Evolutionary conservation across 768 basidiomycete genomes (phyloP), one percentile per base, ranked within the genome.

Genomic region (Scleroderma citrinum): DNA sequence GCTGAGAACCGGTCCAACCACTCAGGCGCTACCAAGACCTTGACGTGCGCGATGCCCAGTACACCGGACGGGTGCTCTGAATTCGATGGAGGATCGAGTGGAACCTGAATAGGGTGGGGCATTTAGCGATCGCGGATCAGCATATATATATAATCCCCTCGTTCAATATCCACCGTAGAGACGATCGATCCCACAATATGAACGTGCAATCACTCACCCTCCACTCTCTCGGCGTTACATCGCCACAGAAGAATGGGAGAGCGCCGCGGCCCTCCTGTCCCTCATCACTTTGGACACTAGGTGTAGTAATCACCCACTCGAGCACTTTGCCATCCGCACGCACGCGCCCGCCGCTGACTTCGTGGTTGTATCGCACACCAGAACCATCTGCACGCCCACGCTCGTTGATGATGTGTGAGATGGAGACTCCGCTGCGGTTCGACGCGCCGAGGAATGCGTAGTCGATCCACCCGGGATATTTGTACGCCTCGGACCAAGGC

Each of bases 221-320:
- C 63, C 74, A 72, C 2, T 64, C 54, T 43, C 85, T 68, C 3
- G 82, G 77, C 3, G 84, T 86, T 3, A 85, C 66, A 57, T 88
- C 86, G 12, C 83, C 83, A 56, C 87, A 88, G 63, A 83, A 88
- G 59, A 88, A 88, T 7, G 86, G 85, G 16, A 81, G 61, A 1
- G 58, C 55, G 2, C 75, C 40, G 7, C 40, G 40, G 14, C 14
- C 16, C n/a, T 6, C 23, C 16, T 24, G 20, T 21, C 26, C 74
- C 11, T 64, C 56, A 39, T 54, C 30, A 88, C 69, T 59, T 11
- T 32, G 21, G 45, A 57, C 51, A 6, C 52, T 53, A 1, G 81
- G 70, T 3, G 69, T 62, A 2, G 70, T 76, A 34, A 85, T 75
- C 35, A 81, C 58, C 84, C 85, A 87, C 56, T 76, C 62, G 40